These are phyloP conservation scores for Globisporangium okanoganense DNA, from an alignment of 352 stramenopile genomes.

Conservation along the genomic window DNA sequence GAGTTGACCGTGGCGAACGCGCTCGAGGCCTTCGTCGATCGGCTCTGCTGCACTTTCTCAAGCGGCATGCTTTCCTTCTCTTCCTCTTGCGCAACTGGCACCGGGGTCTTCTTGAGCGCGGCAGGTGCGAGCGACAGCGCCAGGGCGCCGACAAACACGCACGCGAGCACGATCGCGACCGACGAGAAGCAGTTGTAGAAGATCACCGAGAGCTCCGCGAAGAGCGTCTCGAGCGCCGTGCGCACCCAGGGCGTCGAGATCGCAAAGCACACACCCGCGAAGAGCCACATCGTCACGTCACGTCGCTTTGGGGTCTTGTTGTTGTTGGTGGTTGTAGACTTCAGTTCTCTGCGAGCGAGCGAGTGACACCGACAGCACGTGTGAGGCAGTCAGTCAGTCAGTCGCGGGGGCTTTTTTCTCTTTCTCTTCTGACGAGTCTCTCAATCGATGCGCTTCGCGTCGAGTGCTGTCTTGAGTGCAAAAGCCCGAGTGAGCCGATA, in stretches of 20 bases:
- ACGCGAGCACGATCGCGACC: conserved; percentile 3
- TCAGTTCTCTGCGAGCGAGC: conserved; percentile 5
- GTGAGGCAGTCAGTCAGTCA: no score
- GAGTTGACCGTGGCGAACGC: conserved; percentile 6
- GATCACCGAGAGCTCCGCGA: conserved; percentile 19
- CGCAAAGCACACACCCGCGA: conserved; percentile 19
- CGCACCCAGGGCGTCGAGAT: conserved; percentile 19
- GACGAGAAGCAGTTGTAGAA: conserved; percentile 19
- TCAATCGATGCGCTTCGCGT: no score
- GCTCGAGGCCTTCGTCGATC: conserved; percentile 8
- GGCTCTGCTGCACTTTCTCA: background rate
- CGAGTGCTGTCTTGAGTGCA: no score
- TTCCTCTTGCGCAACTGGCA: background rate
- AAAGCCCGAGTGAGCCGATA: no score
- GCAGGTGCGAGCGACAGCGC: conserved; percentile 3
- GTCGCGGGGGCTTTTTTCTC: no score
- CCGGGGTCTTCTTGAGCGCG: background rate
- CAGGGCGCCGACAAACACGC: conserved; percentile 13
- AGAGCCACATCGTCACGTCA: conserved; percentile 24
- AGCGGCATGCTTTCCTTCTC: background rate
- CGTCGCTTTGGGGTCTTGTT: background rate
- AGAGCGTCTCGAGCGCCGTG: conserved; percentile 16
- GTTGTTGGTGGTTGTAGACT: background rate
- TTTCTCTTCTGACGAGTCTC: background rate
- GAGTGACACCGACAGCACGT: no score